Base-by-base conservation (phyloP, 2,329 filamentous ascomycete species). In the Xylariomycetidae sp. region DNA sequence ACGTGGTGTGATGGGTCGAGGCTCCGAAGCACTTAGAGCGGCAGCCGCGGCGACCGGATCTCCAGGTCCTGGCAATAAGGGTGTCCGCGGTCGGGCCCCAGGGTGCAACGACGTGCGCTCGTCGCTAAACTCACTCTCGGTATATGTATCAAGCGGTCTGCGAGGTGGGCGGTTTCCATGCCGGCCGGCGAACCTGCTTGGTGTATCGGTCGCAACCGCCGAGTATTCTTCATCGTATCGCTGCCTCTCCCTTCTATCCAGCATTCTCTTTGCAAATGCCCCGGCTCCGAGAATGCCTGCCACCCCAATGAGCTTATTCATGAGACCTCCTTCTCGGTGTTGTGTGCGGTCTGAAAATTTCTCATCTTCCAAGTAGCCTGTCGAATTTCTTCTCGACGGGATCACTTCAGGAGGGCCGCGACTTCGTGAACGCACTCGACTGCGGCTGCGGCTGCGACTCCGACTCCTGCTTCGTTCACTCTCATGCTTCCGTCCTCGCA, bases 221-320 rank as follows among this genome's bases (percentile, higher is more conserved):
- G 77, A 80, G 46, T 80, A 79, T 38, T 76, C 74, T 30, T 80
- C 76, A 15, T 66, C 64, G 10, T 61, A 54, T 33, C 55, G 59
- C 25, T 59, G 58, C 25, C 58, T 60, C 17, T 71, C 62, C 34
- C 70, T 69, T 36, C 71, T 67, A 40, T 75, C 74, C 50, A 74
- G 71, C 31, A 78, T 63, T 27, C 67, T 76, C 40, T 77, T 79
- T 3, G 74, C 67, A 12, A 87, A 58, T 18, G 75, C 76, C 13
- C 74, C 77, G 6, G 73, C 80, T 13, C 82, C 83, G 2, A 82
- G 56, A 5, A 73, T 64, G 1, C 77, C 82, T 11, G 77, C 80
- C 15, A 76, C 64, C 28, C 74, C 71, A 11, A 82, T 56, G 3
- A 87, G 39, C 33, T 72, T 75, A 48, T 74, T 74, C 56, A 78